phyloP scores from a whole-genome alignment of 192 early-diverging fungal species.

The Backusella tuberculispora region DNA sequence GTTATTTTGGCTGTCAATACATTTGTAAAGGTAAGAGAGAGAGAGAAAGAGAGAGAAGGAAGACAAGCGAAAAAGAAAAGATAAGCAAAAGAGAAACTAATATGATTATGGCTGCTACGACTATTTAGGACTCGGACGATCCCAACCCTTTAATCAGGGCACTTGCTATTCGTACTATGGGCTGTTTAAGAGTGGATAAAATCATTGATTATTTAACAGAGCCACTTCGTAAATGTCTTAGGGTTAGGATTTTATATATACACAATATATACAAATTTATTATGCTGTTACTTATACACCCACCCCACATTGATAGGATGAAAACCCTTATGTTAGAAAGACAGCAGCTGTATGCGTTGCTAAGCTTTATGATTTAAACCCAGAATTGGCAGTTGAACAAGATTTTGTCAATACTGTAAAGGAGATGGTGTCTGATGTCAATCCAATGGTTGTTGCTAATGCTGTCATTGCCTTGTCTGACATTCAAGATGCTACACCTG shows the following conservation, averaged over 20 bases:
- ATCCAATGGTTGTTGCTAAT: conserved; percentile 97
- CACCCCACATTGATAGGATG: conserved; percentile 65
- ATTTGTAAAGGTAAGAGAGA: conserved; percentile 82
- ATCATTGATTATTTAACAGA: conserved; percentile 93
- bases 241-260: conserved; percentile 39
- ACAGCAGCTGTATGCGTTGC: conserved; percentile 96
- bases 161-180: conserved; percentile 97
- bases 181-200: conserved; percentile 93
- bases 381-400: conserved; percentile 86
- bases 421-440: conserved; percentile 91
- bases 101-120: not conserved
- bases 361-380: conserved; percentile 93
- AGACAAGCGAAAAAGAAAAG: too few relatives aligned
- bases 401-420: conserved; percentile 87
- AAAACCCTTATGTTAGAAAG: conserved; percentile 97
- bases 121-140: conserved; percentile 86
- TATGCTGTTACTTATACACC: too few relatives aligned
- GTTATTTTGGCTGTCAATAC: conserved; percentile 97
- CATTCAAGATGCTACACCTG: conserved; percentile 78
- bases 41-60: not conserved
- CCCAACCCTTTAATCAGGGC: conserved; percentile 93
- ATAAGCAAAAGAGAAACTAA: not conserved
- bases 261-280: not conserved
- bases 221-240: conserved; percentile 87
- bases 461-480: conserved; percentile 91